A percentile compares a stretch with the other conserved stretches of the same genome.
Evolutionary conservation across 2,329 filamentous ascomycete species (phyloP).

Genomic region (Talaromyces amestolkiae): DNA sequence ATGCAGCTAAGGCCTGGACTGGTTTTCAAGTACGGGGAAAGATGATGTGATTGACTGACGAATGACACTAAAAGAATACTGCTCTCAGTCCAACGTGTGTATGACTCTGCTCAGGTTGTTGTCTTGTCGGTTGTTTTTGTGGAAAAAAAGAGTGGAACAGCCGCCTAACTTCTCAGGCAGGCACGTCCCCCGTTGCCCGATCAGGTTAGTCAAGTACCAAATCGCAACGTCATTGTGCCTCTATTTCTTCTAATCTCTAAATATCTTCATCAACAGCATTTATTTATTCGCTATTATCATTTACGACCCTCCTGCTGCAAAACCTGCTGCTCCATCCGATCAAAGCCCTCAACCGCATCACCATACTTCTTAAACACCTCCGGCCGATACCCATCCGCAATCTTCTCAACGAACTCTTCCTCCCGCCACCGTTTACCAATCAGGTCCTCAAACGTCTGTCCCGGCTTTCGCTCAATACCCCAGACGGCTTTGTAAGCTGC

Average conservation of each 20-base stretch:
- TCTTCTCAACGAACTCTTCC: conserved; percentile 74
- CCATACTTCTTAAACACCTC: conserved; percentile 77
- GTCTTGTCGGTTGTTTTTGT: conserved; percentile 18
- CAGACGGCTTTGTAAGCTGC: conserved; percentile 96
- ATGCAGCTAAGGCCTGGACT: not conserved
- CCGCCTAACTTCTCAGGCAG: conserved; percentile 8
- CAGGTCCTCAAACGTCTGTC: conserved; percentile 82
- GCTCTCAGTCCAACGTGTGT: not conserved
- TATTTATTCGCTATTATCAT: not conserved
- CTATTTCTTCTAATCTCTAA: not conserved
- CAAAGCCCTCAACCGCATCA: conserved; percentile 71
- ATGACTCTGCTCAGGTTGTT: too few relatives aligned
- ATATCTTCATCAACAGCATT: not conserved
- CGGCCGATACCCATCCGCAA: conserved; percentile 75
- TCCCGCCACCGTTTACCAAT: conserved; percentile 84
- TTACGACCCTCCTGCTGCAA: conserved; percentile 43
- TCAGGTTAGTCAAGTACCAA: conserved; percentile 22
- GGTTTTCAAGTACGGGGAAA: not conserved
- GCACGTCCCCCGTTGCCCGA: conserved; percentile 9
- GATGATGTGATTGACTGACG: not conserved
- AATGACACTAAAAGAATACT: not conserved
- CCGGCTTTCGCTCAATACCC: conserved; percentile 68
- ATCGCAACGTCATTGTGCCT: not conserved
- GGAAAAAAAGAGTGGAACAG: conserved; percentile 15
- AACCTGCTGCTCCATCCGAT: conserved; percentile 68